Evolutionary conservation across 441 rosid species (phyloP).

Genomic region (Codiaeum variegatum): DNA sequence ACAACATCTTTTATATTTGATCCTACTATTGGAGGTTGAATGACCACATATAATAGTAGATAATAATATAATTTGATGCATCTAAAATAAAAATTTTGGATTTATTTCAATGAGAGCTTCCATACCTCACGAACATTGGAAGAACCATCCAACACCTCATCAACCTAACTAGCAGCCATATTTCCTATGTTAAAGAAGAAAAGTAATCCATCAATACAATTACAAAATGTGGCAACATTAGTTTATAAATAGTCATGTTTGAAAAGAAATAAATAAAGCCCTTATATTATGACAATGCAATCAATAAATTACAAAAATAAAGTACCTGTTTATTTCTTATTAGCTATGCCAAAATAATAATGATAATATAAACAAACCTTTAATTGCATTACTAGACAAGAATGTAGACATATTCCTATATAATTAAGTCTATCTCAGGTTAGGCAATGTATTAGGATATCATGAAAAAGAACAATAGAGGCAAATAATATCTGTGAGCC

Average conservation of each 20-base stretch:
- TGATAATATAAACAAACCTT: background rate
- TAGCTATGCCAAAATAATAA: background rate
- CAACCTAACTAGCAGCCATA: conserved; percentile 53
- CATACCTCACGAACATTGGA: conserved; percentile 94
- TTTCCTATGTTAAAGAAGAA: conserved; percentile 38
- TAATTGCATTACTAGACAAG: background rate
- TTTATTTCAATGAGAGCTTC: conserved; percentile 62
- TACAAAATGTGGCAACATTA: background rate
- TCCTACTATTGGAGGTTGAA: background rate
- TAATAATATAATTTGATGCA: background rate
- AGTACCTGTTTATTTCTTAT: too few species aligned
- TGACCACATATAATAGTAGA: conserved; percentile 1
- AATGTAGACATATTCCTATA: background rate
- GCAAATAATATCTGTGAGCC: background rate
- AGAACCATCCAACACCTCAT: conserved; percentile 82
- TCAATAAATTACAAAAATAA: background rate
- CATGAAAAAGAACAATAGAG: background rate
- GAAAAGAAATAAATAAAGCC: background rate
- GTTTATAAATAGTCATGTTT: background rate
- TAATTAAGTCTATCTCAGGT: background rate
- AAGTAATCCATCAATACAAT: background rate
- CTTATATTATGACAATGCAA: too few species aligned
- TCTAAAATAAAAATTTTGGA: background rate
- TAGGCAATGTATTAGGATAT: background rate
- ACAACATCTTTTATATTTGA: conserved; percentile 5